Evolutionary conservation across 208 protist species (phyloP).

Genomic region (Polymyxa betae): DNA sequence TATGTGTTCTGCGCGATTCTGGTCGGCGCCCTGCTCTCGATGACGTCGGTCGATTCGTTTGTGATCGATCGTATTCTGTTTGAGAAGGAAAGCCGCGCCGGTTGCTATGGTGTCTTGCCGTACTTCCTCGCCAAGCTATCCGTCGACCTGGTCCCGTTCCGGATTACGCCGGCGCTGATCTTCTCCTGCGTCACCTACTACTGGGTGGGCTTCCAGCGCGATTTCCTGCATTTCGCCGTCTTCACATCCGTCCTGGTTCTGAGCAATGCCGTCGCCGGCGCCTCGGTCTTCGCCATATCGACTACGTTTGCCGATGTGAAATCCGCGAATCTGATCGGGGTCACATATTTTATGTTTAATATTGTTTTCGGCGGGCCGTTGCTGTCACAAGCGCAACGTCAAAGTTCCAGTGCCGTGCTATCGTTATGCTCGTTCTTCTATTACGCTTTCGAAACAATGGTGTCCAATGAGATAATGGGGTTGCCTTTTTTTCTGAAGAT

Average conservation of each 20-base stretch:
- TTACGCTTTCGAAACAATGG: neutral
- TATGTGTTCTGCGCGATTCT: constrained; percentile 12
- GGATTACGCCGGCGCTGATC: neutral
- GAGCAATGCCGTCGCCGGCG: constrained; percentile 18
- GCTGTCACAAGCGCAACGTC: neutral
- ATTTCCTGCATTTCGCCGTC: constrained; percentile 28
- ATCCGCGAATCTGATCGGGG: constrained; percentile 43
- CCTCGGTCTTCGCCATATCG: constrained; percentile 25
- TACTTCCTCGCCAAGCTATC: constrained; percentile 25
- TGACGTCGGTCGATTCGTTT: constrained; percentile 43
- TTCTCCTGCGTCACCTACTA: constrained; percentile 33
- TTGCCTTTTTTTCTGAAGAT: neutral
- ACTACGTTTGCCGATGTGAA: constrained; percentile 9
- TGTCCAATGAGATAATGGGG: constrained; percentile 23
- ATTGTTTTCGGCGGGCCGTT: constrained; percentile 36
- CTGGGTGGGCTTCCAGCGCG: neutral
- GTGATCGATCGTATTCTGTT: constrained; percentile 29
- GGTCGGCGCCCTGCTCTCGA: neutral
- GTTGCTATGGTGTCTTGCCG: constrained; percentile 12
- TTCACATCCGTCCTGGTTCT: neutral
- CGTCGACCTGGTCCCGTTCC: constrained; percentile 43
- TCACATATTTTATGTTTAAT: constrained; percentile 51
- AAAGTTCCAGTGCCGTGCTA: neutral
- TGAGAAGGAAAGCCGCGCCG: neutral
- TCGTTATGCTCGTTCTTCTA: constrained; percentile 21